Evolutionary conservation across 2,329 filamentous ascomycete genomes (phyloP), one percentile per base, ranked within the genome.

Genomic region (Aspergillus luchuensis): DNA sequence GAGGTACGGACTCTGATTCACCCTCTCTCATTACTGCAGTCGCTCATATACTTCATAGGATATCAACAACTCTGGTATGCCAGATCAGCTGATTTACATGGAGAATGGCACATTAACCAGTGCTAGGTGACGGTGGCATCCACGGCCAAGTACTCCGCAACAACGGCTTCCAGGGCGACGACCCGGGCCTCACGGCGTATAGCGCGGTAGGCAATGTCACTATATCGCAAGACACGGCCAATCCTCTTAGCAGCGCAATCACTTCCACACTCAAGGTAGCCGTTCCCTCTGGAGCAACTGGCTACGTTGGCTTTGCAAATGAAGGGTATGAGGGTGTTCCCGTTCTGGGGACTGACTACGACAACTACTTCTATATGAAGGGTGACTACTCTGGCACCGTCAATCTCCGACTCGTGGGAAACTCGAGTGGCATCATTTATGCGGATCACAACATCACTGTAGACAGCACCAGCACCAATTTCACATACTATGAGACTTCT

Each of bases 281-380:
- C 8, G 67, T 74, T 8, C 63, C 62, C 0, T n/a, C 61, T 6
- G 61, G 55, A 3, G 56, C 61, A 19, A 70, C 69, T 0, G 67
- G 71, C 8, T 68, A 69, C 25, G 70, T 74, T 39, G 77, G 76
- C 1, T 73, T 82, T 33, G 78, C 81, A 33, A 79, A 88, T 57
- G 71, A 77, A 57, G 84, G 72, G 7, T 75, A 72, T 30, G 67
- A 66, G 5, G 73, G 72, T 0, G 65, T 75, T 13, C 69, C 71
- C 0, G 71, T 74, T 15, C 61, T 61, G n/a, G 61, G 66, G 0
- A 64, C 64, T n/a, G 67, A 63, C 1, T 76, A 76, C 41, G 66
- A 61, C n/a, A 68, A 63, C 23, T 68, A 68, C 6, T 76, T 76
- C 50, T 76, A 69, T 65, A 71, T 76, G 65, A 67, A 62, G 56